These are phyloP conservation scores for Nidularia sp. DNA, from an alignment of 768 basidiomycete genomes.

Conservation along the genomic window DNA sequence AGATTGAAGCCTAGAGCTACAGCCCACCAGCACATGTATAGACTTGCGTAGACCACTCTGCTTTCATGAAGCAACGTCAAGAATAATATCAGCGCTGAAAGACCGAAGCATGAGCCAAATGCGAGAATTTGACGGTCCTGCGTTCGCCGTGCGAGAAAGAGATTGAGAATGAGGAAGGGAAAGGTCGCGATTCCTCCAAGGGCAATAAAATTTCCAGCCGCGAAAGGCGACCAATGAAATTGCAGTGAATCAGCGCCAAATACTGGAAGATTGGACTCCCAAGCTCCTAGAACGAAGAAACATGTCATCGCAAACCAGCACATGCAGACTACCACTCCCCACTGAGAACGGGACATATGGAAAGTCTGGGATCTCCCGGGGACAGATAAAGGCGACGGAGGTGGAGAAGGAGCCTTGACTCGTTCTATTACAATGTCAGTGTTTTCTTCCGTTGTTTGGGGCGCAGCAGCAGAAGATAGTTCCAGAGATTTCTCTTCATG, in stretches of 20 bases:
- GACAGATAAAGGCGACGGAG: too few species aligned
- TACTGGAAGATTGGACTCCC: conserved; percentile 59
- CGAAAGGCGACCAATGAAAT: conserved; percentile 51
- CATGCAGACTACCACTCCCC: conserved; percentile 50
- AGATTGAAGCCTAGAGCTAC: conserved; percentile 65
- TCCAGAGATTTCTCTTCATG: not conserved
- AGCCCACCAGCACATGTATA: conserved; percentile 42
- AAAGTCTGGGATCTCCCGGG: conserved; percentile 6
- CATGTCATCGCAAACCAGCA: conserved; percentile 61
- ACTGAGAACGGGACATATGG: conserved; percentile 22
- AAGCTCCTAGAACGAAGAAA: conserved; percentile 60
- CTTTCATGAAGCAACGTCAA: conserved; percentile 32
- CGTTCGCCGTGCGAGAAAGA: conserved; percentile 43
- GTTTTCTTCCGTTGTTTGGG: conserved; percentile 39
- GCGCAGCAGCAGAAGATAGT: conserved; percentile 29
- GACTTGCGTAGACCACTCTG: conserved; percentile 34
- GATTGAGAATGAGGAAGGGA: conserved; percentile 55
- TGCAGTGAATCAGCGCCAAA: conserved; percentile 33
- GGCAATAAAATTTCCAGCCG: conserved; percentile 59
- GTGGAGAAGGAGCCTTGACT: not conserved
- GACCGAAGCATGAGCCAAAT: conserved; percentile 39
- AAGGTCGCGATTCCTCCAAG: conserved; percentile 52
- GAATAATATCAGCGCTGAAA: conserved; percentile 41
- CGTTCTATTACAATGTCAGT: not conserved
- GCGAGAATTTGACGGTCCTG: conserved; percentile 53